These are phyloP conservation scores for Aspergillus felis DNA, from an alignment of 2,329 filamentous ascomycete species.

Conservation along the genomic window DNA sequence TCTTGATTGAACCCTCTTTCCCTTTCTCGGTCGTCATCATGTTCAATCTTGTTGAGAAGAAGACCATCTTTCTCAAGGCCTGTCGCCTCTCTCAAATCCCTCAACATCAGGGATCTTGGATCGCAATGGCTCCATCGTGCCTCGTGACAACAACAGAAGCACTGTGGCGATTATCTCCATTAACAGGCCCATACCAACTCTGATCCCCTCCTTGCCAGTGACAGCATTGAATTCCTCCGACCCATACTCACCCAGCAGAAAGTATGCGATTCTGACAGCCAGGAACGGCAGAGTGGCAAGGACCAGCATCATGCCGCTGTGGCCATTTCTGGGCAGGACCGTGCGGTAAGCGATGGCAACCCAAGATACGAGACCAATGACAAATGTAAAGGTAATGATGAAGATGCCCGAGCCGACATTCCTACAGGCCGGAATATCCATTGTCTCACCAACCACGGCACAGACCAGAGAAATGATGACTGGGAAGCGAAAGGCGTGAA, in stretches of 20 bases:
- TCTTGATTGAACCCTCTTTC: not conserved
- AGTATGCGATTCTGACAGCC: conserved; percentile 19
- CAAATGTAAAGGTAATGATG: conserved; percentile 19
- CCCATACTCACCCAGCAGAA: conserved; percentile 19
- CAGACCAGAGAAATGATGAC: conserved; percentile 20
- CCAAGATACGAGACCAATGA: conserved; percentile 19
- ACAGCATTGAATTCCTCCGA: conserved; percentile 14
- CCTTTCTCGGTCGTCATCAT: too few species aligned
- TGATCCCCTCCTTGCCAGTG: conserved; percentile 12
- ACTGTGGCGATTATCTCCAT: conserved; percentile 23
- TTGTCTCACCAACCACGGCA: conserved; percentile 17
- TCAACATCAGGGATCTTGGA: not conserved
- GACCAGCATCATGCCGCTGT: conserved; percentile 16
- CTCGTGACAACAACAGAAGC: conserved; percentile 18
- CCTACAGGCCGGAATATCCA: conserved; percentile 13
- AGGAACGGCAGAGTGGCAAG: conserved; percentile 19
- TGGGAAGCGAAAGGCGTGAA: conserved; percentile 25
- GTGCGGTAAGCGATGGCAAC: conserved; percentile 15
- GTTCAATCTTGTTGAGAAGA: too few species aligned
- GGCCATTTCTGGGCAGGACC: conserved; percentile 14
- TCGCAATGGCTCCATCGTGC: conserved; percentile 19
- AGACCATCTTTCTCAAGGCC: not conserved
- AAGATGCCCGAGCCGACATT: conserved; percentile 19
- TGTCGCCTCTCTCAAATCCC: not conserved
- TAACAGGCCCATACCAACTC: conserved; percentile 21